Evolutionary conservation across 139 green algal species (phyloP), one percentile per base, ranked within the genome.

Genomic region (Chara braunii): DNA sequence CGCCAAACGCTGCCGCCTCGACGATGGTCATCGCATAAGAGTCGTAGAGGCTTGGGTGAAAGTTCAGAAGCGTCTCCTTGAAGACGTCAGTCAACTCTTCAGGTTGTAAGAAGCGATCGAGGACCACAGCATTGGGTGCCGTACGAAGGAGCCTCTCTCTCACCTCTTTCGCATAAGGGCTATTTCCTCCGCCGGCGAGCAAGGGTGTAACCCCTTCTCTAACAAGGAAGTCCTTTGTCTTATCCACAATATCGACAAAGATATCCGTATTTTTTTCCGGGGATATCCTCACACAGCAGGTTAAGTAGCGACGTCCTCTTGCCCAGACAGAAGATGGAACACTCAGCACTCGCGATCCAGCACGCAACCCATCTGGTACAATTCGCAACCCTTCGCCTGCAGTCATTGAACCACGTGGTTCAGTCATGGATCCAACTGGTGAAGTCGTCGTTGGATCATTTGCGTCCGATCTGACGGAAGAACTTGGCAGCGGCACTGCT

Each of bases 1-100:
- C 33, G 40, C 81, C 77, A 61, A 94, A 87, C 1, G 82, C 86
- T 2, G 88, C 88, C 0, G 88, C 88, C 72, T 95, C 88, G 3
- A 94, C 81, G 3, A 94, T 74, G 0, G 88, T 95, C 88, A 95
- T 95, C 28, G 88, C 88, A 61, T 85, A 95, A 9, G 83, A 81
- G 44, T 88, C 80, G 60, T 85, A 85, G 11, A 76, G 68, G 28
- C 77, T 80, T 0, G 88, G 88, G 71, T 95, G 88, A 18, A 95
- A 56, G 62, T 95, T 95, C 12, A 95, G 83, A 30, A 74, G 52
- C 3, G 87, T 90, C 22, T 52, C 30, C 0, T 65, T 94, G 11
- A 45, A 33, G 26, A 87, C 69, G n/a, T 86, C 34, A 6, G 94
- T 60, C 5, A 86, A 28, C n/a, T 31, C 60, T n/a, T 80, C 43